These are phyloP conservation scores for Cordyceps farinosa DNA, from an alignment of 2,329 filamentous ascomycete species.

Conservation along the genomic window DNA sequence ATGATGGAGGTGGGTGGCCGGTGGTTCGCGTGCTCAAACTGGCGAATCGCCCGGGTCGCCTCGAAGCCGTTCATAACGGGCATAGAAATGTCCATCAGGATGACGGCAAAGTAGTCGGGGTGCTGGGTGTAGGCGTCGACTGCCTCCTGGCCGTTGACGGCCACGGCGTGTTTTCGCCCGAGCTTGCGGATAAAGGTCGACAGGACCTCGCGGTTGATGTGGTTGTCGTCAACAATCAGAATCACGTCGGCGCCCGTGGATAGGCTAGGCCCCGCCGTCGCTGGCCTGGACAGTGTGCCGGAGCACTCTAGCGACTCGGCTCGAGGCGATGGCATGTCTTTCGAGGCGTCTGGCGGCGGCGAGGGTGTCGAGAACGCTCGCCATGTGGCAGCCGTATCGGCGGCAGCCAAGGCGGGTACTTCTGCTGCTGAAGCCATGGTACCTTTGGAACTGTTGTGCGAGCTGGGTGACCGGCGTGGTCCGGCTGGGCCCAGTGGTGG, in stretches of 20 bases:
- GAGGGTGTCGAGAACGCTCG: too few species aligned
- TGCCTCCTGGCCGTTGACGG: constrained; percentile 29
- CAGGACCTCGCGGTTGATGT: constrained; percentile 34
- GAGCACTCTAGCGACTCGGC: too few species aligned
- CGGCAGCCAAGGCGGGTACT: too few species aligned
- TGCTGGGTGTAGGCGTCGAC: constrained; percentile 23
- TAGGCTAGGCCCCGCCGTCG: background rate
- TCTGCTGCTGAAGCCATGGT: too few species aligned
- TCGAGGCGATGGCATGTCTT: too few species aligned
- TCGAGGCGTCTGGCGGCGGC: too few species aligned
- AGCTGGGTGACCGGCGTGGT: too few species aligned
- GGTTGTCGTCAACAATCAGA: constrained; percentile 37
- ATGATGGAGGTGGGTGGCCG: constrained; percentile 42
- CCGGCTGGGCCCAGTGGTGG: background rate
- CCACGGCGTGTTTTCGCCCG: constrained; percentile 22
- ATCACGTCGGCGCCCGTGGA: background rate
- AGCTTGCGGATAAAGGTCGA: constrained; percentile 29
- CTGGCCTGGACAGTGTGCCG: too few species aligned
- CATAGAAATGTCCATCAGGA: constrained; percentile 50
- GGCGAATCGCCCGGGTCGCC: constrained; percentile 43
- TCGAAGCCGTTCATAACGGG: constrained; percentile 49
- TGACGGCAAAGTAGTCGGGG: constrained; percentile 22
- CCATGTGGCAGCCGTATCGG: too few species aligned
- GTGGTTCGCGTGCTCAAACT: constrained; percentile 39
- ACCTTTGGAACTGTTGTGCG: too few species aligned